Base-by-base conservation (phyloP, 164 flowering plant genomes). In the Chimonanthus salicifolius region DNA sequence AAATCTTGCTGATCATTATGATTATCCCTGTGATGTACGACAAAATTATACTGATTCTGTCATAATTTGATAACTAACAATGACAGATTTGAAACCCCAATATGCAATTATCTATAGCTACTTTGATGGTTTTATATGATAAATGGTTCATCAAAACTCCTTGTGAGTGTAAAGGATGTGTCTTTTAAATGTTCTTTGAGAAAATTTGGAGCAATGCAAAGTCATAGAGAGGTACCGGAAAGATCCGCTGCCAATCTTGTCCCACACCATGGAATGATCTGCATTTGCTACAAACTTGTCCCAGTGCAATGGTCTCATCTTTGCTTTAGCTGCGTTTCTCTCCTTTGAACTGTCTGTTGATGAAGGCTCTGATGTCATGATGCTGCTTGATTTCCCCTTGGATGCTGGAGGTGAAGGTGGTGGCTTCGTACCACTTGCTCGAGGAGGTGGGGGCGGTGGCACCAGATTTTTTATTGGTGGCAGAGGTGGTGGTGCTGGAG, bases 181-280 rank as follows among this genome's bases (percentile, higher is more conserved):
- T 1, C 33, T 33, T 0, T 1, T 33, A 33, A 33, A 33, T 33
- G 33, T 33, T 33, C 11, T 54, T n/a, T 2, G 60, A 54, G 16
- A n/a, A 66, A 66, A 66, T 66, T 33, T 13, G 49, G 2, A 4
- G 3, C 44, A 66, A 64, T 33, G n/a, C 46, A 66, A 44, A 6
- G 16, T 5, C 46, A 15, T 11, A 15, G 60, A 54, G 58, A 43
- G 9, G 82, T 84, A 93, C 98, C 88, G 82, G 87, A 92, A 92
- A 72, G 99, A 93, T 15, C 99, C 97, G 46, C 73, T 75, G 16
- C 83, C 80, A 47, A 92, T 76, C 62, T 89, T 88, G 82, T 89
- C 88, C 99, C 97, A 90, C 18, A 87, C 97, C 97, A 88, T 93
- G 47, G 99, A 90, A 74, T 92, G 96, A 46, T 88, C 85, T 0